Evolutionary conservation across 768 basidiomycete species (phyloP).

Genomic region (Filobasidium floriforme): DNA sequence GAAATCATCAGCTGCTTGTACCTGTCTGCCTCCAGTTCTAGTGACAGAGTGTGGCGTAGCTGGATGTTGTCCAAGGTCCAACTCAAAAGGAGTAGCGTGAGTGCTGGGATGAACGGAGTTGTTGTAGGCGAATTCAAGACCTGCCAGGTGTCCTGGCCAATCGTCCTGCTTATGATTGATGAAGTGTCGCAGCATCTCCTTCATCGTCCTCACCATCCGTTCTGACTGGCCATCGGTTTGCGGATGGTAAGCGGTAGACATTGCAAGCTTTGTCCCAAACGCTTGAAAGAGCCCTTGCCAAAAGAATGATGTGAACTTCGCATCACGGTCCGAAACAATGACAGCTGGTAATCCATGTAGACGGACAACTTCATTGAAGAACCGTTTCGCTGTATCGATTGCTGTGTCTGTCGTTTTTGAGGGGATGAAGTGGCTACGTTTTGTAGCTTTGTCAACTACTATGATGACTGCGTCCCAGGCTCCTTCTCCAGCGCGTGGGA

Average conservation of each 20-base stretch:
- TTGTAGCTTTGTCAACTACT: not conserved
- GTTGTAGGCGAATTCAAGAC: conserved; percentile 46
- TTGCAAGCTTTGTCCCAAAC: not conserved
- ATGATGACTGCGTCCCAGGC: not conserved
- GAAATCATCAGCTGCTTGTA: conserved; percentile 29
- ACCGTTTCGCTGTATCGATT: not conserved
- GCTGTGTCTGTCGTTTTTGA: not conserved
- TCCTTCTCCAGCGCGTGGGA: not conserved
- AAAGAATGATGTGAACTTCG: not conserved
- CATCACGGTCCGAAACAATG: conserved; percentile 31
- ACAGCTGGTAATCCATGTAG: conserved; percentile 48
- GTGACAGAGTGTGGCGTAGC: not conserved
- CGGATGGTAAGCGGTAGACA: conserved; percentile 49
- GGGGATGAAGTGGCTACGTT: not conserved
- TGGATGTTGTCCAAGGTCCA: conserved; percentile 28
- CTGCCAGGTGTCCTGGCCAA: conserved; percentile 43
- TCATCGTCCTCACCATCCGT: conserved; percentile 46
- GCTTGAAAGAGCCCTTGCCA: not conserved
- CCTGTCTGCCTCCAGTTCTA: conserved; percentile 15
- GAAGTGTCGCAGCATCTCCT: conserved; percentile 46
- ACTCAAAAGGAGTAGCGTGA: conserved; percentile 41
- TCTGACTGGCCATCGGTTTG: conserved; percentile 49
- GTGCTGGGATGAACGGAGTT: conserved; percentile 39
- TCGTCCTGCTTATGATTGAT: conserved; percentile 42
- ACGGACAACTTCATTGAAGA: conserved; percentile 8